Evolutionary conservation across 805 yeast genomes (phyloP), one percentile per base, ranked within the genome.

Genomic region (Ogataea naganishii): DNA sequence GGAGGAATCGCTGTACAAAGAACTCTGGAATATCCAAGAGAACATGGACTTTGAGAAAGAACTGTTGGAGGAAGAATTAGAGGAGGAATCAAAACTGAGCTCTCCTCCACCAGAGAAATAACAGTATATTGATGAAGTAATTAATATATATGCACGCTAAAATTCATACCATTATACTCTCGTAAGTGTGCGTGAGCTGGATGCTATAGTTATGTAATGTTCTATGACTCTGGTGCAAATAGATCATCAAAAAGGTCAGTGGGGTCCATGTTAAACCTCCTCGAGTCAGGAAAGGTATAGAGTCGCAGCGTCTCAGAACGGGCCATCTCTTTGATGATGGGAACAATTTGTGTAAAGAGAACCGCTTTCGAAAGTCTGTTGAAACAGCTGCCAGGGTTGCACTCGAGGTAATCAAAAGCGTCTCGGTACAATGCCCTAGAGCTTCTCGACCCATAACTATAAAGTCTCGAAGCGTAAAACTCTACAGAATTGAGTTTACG

Each of bases 11-110:
- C 60, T 89, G 30, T 92, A 92, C 56, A 65, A 72, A 14, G 78
- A 76, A 36, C 64, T 92, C 47, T 92, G 98, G 98, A 70, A 77
- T 44, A 84, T 94, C 26, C 98, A 92, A 60, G 96, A 89, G 52
- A 71, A 78, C 41, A 56, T 80, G 32, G 79, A 76, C 29, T 31
- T 75, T 27, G 72, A 64, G 30, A 55, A 53, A 27, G 44, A 47
- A 11, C 56, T 66, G 14, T 59, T 59, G 22, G 59, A 56, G 29
- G 54, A 61, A 23, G 32, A 55, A 14, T 45, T 53, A 18, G 42
- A 39, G 14, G 56, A 58, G 19, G 47, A 41, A n/a, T n/a, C n/a
- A n/a, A n/a, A n/a, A n/a, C n/a, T n/a, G n/a, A n/a, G n/a, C n/a
- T n/a, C n/a, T n/a, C n/a, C n/a, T n/a, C n/a, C n/a, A n/a, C n/a